Base-by-base conservation (phyloP, 1,139 yeast species). In the Yarrowia galli region DNA sequence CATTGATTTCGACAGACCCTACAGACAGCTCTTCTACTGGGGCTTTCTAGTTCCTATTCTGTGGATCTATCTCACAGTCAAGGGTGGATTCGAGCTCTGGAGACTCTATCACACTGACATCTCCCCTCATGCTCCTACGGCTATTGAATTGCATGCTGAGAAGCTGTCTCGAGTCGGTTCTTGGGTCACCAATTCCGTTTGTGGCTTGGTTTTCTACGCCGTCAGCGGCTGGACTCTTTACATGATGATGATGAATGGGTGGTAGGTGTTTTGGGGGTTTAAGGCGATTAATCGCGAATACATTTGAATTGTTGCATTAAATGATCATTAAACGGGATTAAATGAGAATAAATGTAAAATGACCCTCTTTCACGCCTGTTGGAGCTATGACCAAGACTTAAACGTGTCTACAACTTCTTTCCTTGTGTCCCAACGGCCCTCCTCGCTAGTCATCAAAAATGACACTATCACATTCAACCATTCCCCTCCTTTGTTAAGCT, bases 381-480 rank as follows among this genome's bases (percentile, higher is more conserved):
- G n/a, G n/a, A n/a, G n/a, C n/a, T n/a, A n/a, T n/a, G n/a, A n/a
- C n/a, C n/a, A n/a, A n/a, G n/a, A n/a, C n/a, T n/a, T n/a, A n/a
- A n/a, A n/a, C n/a, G n/a, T n/a, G n/a, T n/a, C n/a, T n/a, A n/a
- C n/a, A n/a, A n/a, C n/a, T n/a, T n/a, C n/a, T n/a, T n/a, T n/a
- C n/a, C n/a, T n/a, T n/a, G n/a, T n/a, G n/a, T n/a, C 36, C 36
- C 36, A 35, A 35, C 36, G 36, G 15, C 36, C 15, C 36, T 12
- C 36, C 48, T 12, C 49, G 13, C 23, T 16, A 46, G 35, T 46
- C 35, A 25, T 46, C 51, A 25, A 25, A 46, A 49, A 49, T n/a
- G 54, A 49, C 54, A 49, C 54, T 49, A 51, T 51, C 56, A 51
- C 42, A 20, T 36, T 49, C 56, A 49, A 49, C 56, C 40, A 40